Percentiles rank a stretch among this genome's conserved stretches.
These are phyloP conservation scores for Agroathelia rolfsii DNA, from an alignment of 1,284 basidiomycete species.

Conservation along the genomic window DNA sequence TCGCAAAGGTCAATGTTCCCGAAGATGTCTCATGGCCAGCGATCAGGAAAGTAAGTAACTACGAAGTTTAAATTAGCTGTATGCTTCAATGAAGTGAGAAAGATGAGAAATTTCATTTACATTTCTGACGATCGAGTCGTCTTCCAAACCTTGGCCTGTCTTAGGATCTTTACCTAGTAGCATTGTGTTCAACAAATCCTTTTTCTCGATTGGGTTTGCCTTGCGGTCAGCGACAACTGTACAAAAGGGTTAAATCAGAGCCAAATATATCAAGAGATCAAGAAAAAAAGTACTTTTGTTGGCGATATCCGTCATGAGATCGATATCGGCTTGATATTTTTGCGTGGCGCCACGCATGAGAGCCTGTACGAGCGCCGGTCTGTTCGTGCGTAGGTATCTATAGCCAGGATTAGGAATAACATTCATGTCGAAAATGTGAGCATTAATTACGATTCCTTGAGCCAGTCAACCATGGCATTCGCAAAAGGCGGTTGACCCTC, in stretches of 20 bases:
- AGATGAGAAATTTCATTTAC: constrained; percentile 16
- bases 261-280: not conserved
- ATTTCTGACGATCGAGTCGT: constrained; percentile 36
- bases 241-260: constrained; percentile 3
- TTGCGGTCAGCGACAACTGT: constrained; percentile 29
- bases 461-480: constrained; percentile 32
- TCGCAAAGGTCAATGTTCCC: constrained; percentile 28
- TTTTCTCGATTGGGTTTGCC: constrained; percentile 27
- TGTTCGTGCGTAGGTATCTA: constrained; percentile 24
- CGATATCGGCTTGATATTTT: constrained; percentile 31
- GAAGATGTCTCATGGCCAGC: constrained; percentile 46
- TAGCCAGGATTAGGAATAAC: too few species aligned
- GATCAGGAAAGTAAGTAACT: constrained; percentile 46
- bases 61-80: not conserved
- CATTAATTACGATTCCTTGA: too few species aligned
- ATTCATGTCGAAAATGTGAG: too few species aligned
- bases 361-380: constrained; percentile 26
- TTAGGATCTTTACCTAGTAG: constrained; percentile 34
- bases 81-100: not conserved
- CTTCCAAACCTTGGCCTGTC: constrained; percentile 33
- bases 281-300: constrained; percentile 23
- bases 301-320: constrained; percentile 30
- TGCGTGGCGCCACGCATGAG: constrained; percentile 25
- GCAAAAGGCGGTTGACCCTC: constrained; percentile 32
- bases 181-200: constrained; percentile 39